phyloP scores from a whole-genome alignment of 371 early-diverging fungal species.

The Mortierella sp. region DNA sequence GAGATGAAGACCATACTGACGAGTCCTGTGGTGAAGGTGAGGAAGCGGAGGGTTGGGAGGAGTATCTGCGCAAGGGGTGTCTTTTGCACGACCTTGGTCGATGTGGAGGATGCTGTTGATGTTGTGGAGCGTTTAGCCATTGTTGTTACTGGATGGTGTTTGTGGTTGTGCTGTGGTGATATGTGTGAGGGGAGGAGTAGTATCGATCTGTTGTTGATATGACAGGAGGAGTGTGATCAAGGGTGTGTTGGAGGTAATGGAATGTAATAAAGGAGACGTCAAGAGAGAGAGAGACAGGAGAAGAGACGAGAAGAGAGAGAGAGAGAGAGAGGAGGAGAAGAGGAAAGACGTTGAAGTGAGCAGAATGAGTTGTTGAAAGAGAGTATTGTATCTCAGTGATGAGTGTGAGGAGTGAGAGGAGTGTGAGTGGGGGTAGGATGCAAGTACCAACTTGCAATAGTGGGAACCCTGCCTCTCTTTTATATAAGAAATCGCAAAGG shows the following conservation, averaged over 20 bases:
- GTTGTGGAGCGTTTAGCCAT: background rate
- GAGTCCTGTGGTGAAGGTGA: background rate
- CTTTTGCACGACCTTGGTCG: background rate
- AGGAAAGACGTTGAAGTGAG: too few species aligned
- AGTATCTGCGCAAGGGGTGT: background rate
- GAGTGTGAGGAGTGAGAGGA: background rate
- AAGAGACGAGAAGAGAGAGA: background rate
- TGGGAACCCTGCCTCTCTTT: background rate
- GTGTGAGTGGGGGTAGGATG: background rate
- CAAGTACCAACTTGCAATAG: background rate
- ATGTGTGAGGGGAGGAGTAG: too few species aligned
- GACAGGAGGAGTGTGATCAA: background rate
- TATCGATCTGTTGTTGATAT: background rate
- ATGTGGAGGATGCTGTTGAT: background rate
- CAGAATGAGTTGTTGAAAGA: too few species aligned
- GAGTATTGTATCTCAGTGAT: too few species aligned
- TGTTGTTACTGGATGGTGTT: background rate
- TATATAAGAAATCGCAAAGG: background rate
- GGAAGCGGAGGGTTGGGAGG: slow-evolving; percentile 2
- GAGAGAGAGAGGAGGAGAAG: background rate
- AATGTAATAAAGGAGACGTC: background rate
- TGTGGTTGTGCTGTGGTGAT: background rate
- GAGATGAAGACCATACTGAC: background rate
- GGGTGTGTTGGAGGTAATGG: background rate
- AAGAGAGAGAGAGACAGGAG: background rate